Evolutionary conservation across 1,284 basidiomycete genomes (phyloP).

Genomic region (Megacollybia platyphylla): DNA sequence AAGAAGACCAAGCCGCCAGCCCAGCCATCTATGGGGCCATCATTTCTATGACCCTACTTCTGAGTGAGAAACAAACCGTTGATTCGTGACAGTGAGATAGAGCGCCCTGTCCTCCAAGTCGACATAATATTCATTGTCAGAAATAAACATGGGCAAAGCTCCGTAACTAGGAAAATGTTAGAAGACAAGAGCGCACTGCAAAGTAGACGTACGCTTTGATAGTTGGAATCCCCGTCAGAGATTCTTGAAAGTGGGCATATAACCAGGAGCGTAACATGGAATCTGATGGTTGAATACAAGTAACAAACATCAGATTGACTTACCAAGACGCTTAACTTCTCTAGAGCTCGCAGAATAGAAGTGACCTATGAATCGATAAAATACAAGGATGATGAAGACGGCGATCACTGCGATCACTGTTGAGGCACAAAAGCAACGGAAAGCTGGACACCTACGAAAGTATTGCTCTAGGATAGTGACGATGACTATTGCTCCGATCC

Average conservation of each 20-base stretch:
- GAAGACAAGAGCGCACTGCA: not conserved
- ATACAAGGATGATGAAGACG: slow-evolving; percentile 30
- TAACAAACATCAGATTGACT: slow-evolving; percentile 2
- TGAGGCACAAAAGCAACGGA: not conserved
- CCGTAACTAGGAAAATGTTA: slow-evolving; percentile 29
- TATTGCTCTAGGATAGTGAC: slow-evolving; percentile 62
- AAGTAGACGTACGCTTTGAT: not conserved
- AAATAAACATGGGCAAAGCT: slow-evolving; percentile 49
- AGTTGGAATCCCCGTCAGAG: slow-evolving; percentile 35
- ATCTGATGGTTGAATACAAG: slow-evolving; percentile 22
- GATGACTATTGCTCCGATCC: slow-evolving; percentile 49
- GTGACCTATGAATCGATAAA: slow-evolving; percentile 41
- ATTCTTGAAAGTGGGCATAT: slow-evolving; percentile 77
- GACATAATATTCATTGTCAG: slow-evolving; percentile 58
- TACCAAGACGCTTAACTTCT: slow-evolving; percentile 60
- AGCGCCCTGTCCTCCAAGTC: slow-evolving; percentile 65
- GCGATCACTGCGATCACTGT: slow-evolving; percentile 29
- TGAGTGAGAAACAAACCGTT: slow-evolving; percentile 23
- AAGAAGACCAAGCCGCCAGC: slow-evolving; percentile 65
- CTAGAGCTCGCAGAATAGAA: slow-evolving; percentile 61
- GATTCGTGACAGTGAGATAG: slow-evolving; percentile 49
- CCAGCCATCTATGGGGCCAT: slow-evolving; percentile 47
- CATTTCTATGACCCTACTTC: slow-evolving; percentile 2
- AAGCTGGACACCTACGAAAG: slow-evolving; percentile 35
- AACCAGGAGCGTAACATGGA: slow-evolving; percentile 57